phyloP scores from a whole-genome alignment of 331 rosid species.

The Cydonia oblonga region DNA sequence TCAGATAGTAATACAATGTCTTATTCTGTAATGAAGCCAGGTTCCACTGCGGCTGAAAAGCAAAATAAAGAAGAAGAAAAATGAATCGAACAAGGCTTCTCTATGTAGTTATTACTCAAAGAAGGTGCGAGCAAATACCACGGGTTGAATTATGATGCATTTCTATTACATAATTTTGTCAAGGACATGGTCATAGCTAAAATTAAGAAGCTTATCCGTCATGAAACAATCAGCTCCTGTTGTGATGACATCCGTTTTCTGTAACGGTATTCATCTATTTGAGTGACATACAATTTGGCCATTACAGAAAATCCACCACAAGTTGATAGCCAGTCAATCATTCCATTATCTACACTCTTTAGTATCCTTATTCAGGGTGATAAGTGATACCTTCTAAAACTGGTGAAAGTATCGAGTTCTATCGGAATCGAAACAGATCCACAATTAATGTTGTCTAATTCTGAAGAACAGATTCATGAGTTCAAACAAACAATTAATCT shows the following conservation, averaged over 20 bases:
- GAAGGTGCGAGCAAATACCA: background rate
- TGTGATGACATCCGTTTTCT: background rate
- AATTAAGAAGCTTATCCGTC: background rate
- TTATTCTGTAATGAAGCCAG: background rate
- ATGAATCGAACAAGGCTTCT: background rate
- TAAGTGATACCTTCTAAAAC: background rate
- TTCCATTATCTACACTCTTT: background rate
- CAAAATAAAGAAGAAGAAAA: background rate
- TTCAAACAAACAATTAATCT: background rate
- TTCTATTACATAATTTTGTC: background rate
- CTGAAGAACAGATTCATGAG: background rate
- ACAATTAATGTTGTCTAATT: background rate
- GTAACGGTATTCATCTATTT: background rate
- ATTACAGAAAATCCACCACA: background rate
- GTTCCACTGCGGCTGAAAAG: background rate
- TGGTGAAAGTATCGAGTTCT: background rate
- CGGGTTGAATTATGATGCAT: background rate
- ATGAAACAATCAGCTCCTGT: background rate
- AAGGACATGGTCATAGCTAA: background rate
- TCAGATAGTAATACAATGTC: background rate
- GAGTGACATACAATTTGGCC: background rate
- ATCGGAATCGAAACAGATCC: background rate
- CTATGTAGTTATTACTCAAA: background rate
- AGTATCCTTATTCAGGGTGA: background rate
- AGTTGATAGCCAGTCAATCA: background rate